These are phyloP conservation scores for Gnaphalium uliginosum DNA, from an alignment of 129 eudicot species.

Conservation along the genomic window DNA sequence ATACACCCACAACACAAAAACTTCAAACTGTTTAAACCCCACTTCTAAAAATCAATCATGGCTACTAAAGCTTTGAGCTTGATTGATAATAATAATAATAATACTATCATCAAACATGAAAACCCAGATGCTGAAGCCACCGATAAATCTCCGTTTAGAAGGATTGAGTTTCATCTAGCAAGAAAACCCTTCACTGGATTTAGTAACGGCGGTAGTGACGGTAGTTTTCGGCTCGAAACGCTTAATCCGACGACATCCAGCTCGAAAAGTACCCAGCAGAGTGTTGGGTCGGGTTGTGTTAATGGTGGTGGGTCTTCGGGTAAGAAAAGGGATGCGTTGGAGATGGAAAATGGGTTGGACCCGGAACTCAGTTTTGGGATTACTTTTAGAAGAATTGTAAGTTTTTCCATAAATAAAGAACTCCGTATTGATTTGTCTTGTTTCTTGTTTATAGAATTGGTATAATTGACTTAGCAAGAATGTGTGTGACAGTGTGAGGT, in stretches of 20 bases:
- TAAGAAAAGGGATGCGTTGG: constrained; percentile 44
- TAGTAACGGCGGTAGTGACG: constrained; percentile 31
- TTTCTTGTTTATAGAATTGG: neutral
- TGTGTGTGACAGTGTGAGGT: neutral
- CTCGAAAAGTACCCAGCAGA: constrained; percentile 19
- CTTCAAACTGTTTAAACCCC: neutral
- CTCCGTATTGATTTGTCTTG: neutral
- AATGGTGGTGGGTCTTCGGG: constrained; percentile 30
- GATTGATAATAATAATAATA: constrained; percentile 7
- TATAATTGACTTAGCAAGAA: neutral
- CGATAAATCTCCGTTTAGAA: constrained; percentile 45
- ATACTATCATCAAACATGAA: neutral
- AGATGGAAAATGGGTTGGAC: constrained; percentile 56
- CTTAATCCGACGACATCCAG: constrained; percentile 46
- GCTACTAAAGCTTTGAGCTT: constrained; percentile 11
- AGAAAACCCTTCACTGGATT: constrained; percentile 57
- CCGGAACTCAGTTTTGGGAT: constrained; percentile 64
- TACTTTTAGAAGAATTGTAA: constrained; percentile 71
- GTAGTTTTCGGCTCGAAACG: constrained; percentile 58
- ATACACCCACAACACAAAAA: neutral
- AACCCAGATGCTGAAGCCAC: constrained; percentile 16
- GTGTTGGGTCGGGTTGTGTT: constrained; percentile 8
- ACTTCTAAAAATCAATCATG: constrained; percentile 20
- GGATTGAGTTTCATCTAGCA: constrained; percentile 65
- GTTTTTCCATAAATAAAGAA: constrained; percentile 18